phyloP scores from a whole-genome alignment of 495 filamentous ascomycete genomes.

The Pseudomonodictys pantanalensis region DNA sequence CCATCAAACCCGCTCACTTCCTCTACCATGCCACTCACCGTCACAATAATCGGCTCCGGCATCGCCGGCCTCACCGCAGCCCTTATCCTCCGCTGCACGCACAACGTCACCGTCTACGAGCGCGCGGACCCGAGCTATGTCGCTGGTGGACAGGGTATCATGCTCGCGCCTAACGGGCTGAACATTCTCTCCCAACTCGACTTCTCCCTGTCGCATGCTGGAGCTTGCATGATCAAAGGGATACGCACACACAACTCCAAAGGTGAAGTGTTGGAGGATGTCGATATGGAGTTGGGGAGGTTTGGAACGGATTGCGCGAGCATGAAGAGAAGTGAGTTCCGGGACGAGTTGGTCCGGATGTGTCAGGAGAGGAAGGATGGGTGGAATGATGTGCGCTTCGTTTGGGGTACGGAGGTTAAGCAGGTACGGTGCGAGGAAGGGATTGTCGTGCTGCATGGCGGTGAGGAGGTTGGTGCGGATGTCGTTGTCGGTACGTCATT shows the following conservation, averaged over 20 bases:
- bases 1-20: no score
- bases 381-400: no score
- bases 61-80: conserved; percentile 32
- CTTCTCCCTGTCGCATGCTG: background rate
- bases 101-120: conserved; percentile 6
- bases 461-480: conserved; percentile 39
- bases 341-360: conserved; percentile 9
- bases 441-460: conserved; percentile 42
- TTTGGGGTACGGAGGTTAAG: no score
- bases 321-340: conserved; percentile 3
- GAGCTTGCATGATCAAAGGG: background rate
- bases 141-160: conserved; percentile 8
- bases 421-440: no score
- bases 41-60: conserved; percentile 35
- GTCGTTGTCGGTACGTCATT: conserved; percentile 36
- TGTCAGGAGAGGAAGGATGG: no score
- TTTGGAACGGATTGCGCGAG: conserved; percentile 12
- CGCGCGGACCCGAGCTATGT: background rate
- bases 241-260: background rate
- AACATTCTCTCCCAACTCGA: background rate
- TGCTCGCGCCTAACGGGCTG: conserved; percentile 3
- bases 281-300: conserved; percentile 7
- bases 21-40: no score
- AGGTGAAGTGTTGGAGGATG: conserved; percentile 2
- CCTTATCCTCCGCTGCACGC: background rate